Evolutionary conservation across 257 asterid genomes (phyloP), one percentile per base, ranked within the genome.

Genomic region (Penstemon davidsonii): DNA sequence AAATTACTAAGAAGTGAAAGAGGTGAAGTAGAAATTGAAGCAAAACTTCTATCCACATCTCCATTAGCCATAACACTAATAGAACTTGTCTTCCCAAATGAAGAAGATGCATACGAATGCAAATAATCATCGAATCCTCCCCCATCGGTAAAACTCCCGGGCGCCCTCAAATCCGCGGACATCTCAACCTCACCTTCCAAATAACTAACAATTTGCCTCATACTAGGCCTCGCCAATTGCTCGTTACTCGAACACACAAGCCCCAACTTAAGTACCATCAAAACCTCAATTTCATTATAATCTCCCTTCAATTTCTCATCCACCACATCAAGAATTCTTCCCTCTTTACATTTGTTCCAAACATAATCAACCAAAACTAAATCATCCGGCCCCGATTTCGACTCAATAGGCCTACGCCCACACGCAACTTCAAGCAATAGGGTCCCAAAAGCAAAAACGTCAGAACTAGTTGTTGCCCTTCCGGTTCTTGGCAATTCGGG

Each of bases 401-500:
- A 73, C 55, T 84, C 86, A 10, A 87, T 71, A 2, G 91, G 95
- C 73, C 91, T 76, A 9, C 90, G 79, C 5, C 93, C 93, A 4
- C 86, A 76, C 0, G 68, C 87, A 8, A 82, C 85, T 70, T 87
- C 88, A 4, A 85, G 82, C 78, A 86, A 57, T 9, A 82, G 69
- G 9, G 86, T 77, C 7, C 95, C 92, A 12, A 83, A 88, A 1
- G 87, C 89, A 52, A 67, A 85, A 61, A 85, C 83, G 49, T 88
- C 95, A 0, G 92, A 81, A 4, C 82, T 8, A 6, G 86, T 81
- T 0, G 92, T 83, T 62, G 88, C 84, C 55, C 78, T 56, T 5
- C 91, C 95, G 0, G 88, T 85, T 43, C 87, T 71, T 6, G 88
- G 71, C 6, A 87, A 42, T 57, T 87, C 91, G 0, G 91, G 95